A percentile compares a stretch with the other conserved stretches of the same genome.
These are phyloP conservation scores for Podospora pseudoanserina DNA, from an alignment of 495 filamentous ascomycete genomes.

Conservation along the genomic window DNA sequence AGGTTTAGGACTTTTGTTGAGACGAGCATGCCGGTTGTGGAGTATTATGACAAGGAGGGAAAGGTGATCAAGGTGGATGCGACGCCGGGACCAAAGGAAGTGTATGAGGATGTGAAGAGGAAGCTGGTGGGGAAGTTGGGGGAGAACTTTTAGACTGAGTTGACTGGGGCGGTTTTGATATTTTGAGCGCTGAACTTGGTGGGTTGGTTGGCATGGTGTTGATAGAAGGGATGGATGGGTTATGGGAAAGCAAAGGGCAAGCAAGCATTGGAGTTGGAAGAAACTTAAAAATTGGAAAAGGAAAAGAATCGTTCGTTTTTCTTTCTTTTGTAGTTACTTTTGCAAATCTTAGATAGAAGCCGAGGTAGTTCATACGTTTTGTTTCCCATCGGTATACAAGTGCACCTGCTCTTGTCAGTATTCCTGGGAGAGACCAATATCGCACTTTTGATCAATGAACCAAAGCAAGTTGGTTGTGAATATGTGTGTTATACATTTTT, in stretches of 20 bases:
- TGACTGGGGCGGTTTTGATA: background rate
- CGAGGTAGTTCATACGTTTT: background rate
- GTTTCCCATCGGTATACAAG: no score
- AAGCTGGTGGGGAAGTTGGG: constrained; percentile 37
- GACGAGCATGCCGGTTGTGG: constrained; percentile 94
- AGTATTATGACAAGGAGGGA: constrained; percentile 70
- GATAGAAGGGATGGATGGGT: background rate
- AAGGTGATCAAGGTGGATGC: constrained; percentile 78
- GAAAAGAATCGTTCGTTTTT: background rate
- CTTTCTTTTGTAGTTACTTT: background rate
- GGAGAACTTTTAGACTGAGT: constrained; percentile 24
- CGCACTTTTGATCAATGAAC: no score
- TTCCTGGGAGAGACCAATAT: background rate
- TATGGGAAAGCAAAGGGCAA: background rate
- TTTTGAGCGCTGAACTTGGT: background rate
- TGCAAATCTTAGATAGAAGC: background rate
- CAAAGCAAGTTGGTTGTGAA: background rate
- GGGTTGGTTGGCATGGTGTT: background rate
- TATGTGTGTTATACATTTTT: background rate
- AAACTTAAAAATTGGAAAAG: background rate
- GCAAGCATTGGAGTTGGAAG: background rate
- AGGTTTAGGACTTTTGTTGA: constrained; percentile 89
- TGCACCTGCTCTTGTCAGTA: background rate
- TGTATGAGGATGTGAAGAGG: constrained; percentile 65
- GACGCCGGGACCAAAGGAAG: constrained; percentile 62